Base-by-base conservation (phyloP, 306 rosid species). In the Boehmeria nivea region DNA sequence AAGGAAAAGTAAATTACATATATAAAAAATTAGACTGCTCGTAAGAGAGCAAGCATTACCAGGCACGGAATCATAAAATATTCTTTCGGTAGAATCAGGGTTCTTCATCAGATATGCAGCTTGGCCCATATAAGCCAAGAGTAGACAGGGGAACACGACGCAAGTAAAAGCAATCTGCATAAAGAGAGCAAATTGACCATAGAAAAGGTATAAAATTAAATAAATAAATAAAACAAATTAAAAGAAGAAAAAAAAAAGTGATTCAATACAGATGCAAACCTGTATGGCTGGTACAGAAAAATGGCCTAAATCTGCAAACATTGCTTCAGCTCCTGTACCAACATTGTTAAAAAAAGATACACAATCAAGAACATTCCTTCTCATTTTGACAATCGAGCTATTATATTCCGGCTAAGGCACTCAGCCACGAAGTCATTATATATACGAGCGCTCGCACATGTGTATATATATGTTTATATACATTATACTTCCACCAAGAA, bases 261-360 rank as follows among this genome's bases (percentile, higher is more conserved):
- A 59, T 34, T 19, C 12, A 19, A 46, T 18, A 1, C 18, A 49
- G 34, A 36, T 20, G 24, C 61, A 48, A 61, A 87, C 99, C 95
- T 91, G 96, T 72, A 87, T 87, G 62, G 99, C 67, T 12, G 51
- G 82, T 65, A 91, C 93, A 61, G 89, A 70, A 70, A 91, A 91
- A 79, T 87, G 96, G 54, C 99, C 96, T 22, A 91, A 80, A 81
- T 91, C 98, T 50, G 96, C 96, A 80, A 91, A 91, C 98, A 91
- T 91, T 43, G 93, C 98, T 79, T 91, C 98, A 28, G 96, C 86
- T 54, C 98, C 96, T 91, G 81, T 48, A 65, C 36, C 16, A n/a
- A 67, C 70, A 81, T 56, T 52, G 13, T 34, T 44, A 21, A 54
- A 24, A 31, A 18, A 63, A 66, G 67, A 54, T 27, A 36, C 25